Evolutionary conservation across 441 rosid genomes (phyloP), one percentile per base, ranked within the genome.

Genomic region (Codiaeum variegatum): DNA sequence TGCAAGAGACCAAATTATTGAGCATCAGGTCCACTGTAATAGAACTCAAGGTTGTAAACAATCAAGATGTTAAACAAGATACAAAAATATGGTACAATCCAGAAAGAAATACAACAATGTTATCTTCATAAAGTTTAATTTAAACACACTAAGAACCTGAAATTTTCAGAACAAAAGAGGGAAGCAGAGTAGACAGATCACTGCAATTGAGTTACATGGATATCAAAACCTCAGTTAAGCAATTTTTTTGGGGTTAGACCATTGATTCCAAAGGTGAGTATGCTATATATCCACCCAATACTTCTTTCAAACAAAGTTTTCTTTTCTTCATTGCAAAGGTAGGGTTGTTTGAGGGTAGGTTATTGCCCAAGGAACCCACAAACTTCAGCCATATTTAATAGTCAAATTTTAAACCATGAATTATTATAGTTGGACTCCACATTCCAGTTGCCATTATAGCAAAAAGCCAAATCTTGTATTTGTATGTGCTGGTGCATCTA

Each of bases 1-100:
- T 96, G 85, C 40, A 78, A 77, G 72, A 67, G 72, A 52, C 26
- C 59, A 67, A 78, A 71, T 56, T 28, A 72, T 70, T 21, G 52
- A 67, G 46, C 40, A 19, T 70, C 34, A 66, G 13, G 29, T 36
- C 6, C 32, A 54, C 46, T 29, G 24, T 29, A 42, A 55, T 24
- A 18, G 21, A 62, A 51, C 49, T 24, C 36, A 62, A 42, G 62
- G 54, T 61, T 6, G n/a, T 4, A 42, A 72, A 55, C 34, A 31
- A 40, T 58, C 69, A 18, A 44, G 32, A 29, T 47, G 34, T 26
- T 26, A 52, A 3, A 40, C 12, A 32, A 23, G 12, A 19, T 12
- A 54, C 61, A 60, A 15, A 24, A 18, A 51, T 26, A 62, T 4
- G 13, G 7, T 23, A 60, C n/a, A 56, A 38, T 10, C 19, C 26